Percentiles rank a stretch among this genome's conserved stretches.
These are phyloP conservation scores for Malassezia arunalokei DNA, from an alignment of 1,284 basidiomycete genomes.

Conservation along the genomic window DNA sequence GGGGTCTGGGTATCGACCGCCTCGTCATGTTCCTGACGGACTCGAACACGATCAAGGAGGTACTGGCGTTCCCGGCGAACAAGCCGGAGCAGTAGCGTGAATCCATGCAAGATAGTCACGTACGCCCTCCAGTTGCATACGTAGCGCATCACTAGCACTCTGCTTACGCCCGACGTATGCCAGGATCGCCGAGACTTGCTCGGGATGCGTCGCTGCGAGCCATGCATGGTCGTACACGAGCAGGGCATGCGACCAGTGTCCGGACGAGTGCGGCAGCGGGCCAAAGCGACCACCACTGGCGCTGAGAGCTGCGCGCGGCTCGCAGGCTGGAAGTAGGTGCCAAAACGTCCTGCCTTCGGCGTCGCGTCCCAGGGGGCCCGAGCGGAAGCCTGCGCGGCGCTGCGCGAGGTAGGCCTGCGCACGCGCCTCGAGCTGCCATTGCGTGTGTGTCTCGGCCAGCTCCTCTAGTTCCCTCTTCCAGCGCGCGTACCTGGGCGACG, in stretches of 20 bases:
- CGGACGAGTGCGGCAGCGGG: not conserved
- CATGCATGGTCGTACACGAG: conserved; percentile 4
- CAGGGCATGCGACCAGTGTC: conserved; percentile 9
- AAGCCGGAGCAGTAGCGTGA: conserved; percentile 52
- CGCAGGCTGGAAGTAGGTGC: conserved; percentile 14
- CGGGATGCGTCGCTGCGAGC: conserved; percentile 1
- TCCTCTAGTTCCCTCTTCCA: conserved; percentile 7
- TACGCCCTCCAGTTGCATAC: not conserved
- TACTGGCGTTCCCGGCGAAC: conserved; percentile 78
- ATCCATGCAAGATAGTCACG: conserved; percentile 6
- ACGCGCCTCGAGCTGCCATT: not conserved
- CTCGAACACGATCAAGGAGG: conserved; percentile 66
- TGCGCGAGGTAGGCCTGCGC: not conserved
- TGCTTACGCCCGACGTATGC: not conserved
- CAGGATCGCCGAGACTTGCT: not conserved
- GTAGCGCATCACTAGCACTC: not conserved
- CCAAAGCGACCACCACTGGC: not conserved
- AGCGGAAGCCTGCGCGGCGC: conserved; percentile 3
- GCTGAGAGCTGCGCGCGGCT: not conserved
- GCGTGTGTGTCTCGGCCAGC: not conserved
- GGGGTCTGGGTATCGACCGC: conserved; percentile 37
- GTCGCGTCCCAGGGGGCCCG: conserved; percentile 18
- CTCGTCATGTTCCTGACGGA: conserved; percentile 35
- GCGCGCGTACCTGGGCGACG: conserved; percentile 1
- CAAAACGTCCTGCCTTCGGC: conserved; percentile 17